A percentile compares a stretch with the other conserved stretches of the same genome.
Conservation (phyloP, 441 rosid species). For the Lepidium campestre region DNA sequence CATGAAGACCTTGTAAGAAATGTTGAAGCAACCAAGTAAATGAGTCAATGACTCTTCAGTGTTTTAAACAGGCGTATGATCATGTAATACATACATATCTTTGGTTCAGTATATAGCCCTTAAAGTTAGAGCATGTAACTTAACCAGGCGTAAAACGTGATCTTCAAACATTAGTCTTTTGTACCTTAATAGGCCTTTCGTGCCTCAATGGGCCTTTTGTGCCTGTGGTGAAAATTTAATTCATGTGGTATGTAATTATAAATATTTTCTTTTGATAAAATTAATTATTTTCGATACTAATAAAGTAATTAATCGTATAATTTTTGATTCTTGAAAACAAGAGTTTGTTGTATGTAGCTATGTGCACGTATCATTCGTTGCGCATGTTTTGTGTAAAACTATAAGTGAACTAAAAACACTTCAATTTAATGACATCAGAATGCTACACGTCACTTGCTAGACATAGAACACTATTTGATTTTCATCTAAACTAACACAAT, state of each 20-base stretch:
- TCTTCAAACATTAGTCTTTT: too few relatives aligned
- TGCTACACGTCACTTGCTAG: neutral
- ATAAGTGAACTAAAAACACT: constrained; percentile 9
- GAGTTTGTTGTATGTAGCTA: neutral
- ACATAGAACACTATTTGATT: neutral
- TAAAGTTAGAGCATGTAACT: too few relatives aligned
- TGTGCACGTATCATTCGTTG: constrained; percentile 11
- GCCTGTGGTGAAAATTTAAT: neutral
- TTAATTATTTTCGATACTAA: neutral
- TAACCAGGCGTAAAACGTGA: too few relatives aligned
- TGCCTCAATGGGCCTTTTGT: neutral
- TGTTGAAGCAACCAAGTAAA: too few relatives aligned
- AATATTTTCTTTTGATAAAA: too few relatives aligned
- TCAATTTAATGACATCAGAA: constrained; percentile 10
- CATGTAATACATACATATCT: too few relatives aligned
- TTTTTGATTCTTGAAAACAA: neutral
- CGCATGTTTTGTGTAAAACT: constrained; percentile 11
- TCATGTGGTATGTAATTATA: neutral
- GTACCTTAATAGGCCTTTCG: too few relatives aligned
- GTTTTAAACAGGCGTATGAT: too few relatives aligned
- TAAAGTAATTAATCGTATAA: neutral
- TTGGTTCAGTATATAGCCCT: too few relatives aligned
- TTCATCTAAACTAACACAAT: neutral
- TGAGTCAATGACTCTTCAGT: too few relatives aligned
- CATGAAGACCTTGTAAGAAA: too few relatives aligned